Evolutionary conservation across 257 asterid species (phyloP), one percentile per base, ranked within the genome.

Genomic region (Solanum pinnatisectum): DNA sequence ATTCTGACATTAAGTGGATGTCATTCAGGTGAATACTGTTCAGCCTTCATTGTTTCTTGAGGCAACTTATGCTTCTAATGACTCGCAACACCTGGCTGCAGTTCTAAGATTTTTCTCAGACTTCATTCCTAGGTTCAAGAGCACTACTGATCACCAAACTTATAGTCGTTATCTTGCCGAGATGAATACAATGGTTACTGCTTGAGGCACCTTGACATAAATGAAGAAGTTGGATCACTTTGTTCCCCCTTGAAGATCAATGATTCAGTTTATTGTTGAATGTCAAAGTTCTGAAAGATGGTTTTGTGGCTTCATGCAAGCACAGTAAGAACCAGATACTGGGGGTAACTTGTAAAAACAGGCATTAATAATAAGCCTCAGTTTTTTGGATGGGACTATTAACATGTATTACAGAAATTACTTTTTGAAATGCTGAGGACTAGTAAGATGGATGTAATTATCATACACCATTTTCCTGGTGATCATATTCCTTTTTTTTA

Each of bases 51-150:
- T 96, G 92, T 97, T 97, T 91, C 98, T 97, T 8, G 98, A 96
- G 90, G 95, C 99, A 71, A 98, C 98, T 76, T 88, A 90, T 89
- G 93, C 96, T 83, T 93, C 98, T 49, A 95, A 92, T 89, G 96
- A 97, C 87, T 92, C 96, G 23, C 98, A 94, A 88, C 97, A 93
- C 85, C 92, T 97, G 22, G 98, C 98, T 84, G 95, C 99, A 7
- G 98, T 96, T 84, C 89, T 97, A 30, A 92, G 99, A 88, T 95
- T 95, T 93, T 95, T 97, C 87, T 95, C 94, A 35, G 99, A 97
- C 90, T 96, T 94, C 89, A 94, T 94, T 70, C 98, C 99, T 5
- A 97, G 98, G 79, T 97, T 97, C 91, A 94, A 93, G 95, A 91
- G 73, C 92, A 93, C 94, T 40, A 27, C 98, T 16, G 98, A 97